Evolutionary conservation across 139 green algal genomes (phyloP).

Genomic region (Nannochloris sp.): DNA sequence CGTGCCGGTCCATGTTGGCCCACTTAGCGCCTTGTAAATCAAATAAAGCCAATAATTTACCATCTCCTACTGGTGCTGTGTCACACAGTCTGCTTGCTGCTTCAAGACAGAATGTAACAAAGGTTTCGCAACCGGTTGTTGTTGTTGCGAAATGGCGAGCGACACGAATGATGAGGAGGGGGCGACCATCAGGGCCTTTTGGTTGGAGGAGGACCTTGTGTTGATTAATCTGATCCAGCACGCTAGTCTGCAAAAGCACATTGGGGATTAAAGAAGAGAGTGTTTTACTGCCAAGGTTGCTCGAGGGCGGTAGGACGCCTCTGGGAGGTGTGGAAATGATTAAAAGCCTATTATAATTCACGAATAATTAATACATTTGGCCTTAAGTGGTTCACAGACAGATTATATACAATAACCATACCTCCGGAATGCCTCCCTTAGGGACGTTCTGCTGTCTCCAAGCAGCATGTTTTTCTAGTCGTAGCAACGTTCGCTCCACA

Average conservation of each 20-base stretch:
- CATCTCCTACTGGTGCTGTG: background rate
- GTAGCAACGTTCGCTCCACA: background rate
- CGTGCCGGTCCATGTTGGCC: background rate
- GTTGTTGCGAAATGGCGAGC: background rate
- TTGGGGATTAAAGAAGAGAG: background rate
- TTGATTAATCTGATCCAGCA: background rate
- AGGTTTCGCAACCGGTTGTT: background rate
- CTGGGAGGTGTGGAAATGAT: no score
- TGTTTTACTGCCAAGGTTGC: background rate
- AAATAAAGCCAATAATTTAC: slow-evolving; percentile 8
- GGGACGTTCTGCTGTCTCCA: background rate
- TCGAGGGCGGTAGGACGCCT: no score
- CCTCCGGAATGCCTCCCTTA: background rate
- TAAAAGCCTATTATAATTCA: no score
- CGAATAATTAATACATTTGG: background rate
- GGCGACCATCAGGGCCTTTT: background rate
- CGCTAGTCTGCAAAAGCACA: background rate
- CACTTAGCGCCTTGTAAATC: slow-evolving; percentile 1
- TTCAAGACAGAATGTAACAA: slow-evolving; percentile 14
- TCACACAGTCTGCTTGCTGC: background rate
- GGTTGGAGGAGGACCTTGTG: slow-evolving; percentile 16
- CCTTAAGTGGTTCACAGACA: no score
- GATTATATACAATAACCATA: background rate
- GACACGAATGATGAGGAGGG: background rate
- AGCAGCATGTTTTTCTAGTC: background rate